Base-by-base conservation (phyloP, 1,284 basidiomycete species). In the Ceratobasidium sp. region DNA sequence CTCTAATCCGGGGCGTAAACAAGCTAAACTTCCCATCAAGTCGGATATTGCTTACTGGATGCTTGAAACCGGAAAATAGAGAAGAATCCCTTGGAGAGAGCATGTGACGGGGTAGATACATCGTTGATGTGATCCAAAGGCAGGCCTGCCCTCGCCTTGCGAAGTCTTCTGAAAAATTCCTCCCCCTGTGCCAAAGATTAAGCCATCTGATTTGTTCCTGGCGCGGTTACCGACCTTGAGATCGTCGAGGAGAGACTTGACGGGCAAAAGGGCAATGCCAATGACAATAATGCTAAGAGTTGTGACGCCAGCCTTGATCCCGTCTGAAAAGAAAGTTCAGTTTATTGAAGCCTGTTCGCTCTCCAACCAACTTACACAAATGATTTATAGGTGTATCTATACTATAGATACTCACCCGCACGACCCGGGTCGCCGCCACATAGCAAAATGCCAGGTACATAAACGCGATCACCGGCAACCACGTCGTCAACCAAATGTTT, bases 181-280 rank as follows among this genome's bases (percentile, higher is more conserved):
- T 73, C 69, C 16, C 58, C n/a, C 69, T 73, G 31, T n/a, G 11
- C 11, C 37, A 19, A n/a, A 37, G 29, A 37, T 9, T 8, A 34
- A 8, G 31, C 1, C 2, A 34, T 58, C 29, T 37, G 2, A 48
- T 48, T 16, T 34, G 16, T 34, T 16, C 29, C 1, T 31, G 14
- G 29, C 37, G 22, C 37, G 29, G 24, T 29, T 29, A 73, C 77
- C 22, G 56, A 78, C 78, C 61, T 81, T 82, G 31, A 84, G 79
- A 58, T 82, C 83, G 54, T 83, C 83, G 0, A 83, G 83, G 14
- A 72, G 56, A 16, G 54, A 46, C 48, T 73, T 73, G 34, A 62
- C 56, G 24, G 69, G 69, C 24, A 73, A 34, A 9, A 73, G 48
- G 5, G 69, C 69, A n/a, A 62, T n/a, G 13, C 46, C 46, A 14